These are phyloP conservation scores for Pythium aquatile DNA, from an alignment of 352 stramenopile species.

Conservation along the genomic window DNA sequence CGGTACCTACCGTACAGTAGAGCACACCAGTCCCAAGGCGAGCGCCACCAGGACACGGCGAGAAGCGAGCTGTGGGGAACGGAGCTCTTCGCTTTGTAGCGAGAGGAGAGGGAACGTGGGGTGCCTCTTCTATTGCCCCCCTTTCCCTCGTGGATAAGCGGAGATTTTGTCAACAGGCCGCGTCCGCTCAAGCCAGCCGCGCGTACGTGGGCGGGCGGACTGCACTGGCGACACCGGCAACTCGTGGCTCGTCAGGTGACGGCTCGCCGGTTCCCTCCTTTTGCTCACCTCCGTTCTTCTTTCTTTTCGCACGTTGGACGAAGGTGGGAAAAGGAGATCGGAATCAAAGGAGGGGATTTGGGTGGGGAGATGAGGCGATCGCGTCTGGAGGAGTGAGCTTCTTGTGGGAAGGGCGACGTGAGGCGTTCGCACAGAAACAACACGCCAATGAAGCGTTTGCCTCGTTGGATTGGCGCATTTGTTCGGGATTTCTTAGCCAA, in stretches of 20 bases:
- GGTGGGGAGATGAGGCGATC: neutral
- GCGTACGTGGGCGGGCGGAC: neutral
- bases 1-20: neutral
- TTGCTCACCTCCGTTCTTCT: conserved; percentile 2
- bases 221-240: conserved; percentile 1
- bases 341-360: neutral
- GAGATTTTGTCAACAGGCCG: neutral
- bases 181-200: neutral
- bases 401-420: neutral
- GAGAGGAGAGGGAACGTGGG: neutral
- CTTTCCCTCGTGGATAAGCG: conserved; percentile 5
- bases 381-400: neutral
- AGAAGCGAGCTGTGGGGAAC: neutral
- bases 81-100: neutral
- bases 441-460: neutral
- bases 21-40: neutral
- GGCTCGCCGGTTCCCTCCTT: neutral
- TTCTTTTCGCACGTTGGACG: neutral
- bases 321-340: neutral
- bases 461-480: neutral
- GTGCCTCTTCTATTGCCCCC: neutral
- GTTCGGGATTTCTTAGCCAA: neutral
- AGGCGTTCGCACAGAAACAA: neutral
- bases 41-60: neutral
- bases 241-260: conserved; percentile 10